Evolutionary conservation across 257 asterid species (phyloP).

Genomic region (Solanum peruvianum): DNA sequence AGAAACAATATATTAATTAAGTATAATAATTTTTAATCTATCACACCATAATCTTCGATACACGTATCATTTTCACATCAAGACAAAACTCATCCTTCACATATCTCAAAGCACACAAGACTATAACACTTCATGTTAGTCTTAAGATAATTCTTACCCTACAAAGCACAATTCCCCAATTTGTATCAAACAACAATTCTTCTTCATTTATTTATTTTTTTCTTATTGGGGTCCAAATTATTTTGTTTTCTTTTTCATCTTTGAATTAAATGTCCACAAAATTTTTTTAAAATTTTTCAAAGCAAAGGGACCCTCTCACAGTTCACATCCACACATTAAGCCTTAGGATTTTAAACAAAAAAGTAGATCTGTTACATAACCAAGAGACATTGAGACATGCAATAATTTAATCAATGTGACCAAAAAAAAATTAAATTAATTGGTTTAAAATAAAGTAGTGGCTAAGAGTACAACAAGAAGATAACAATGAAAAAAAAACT

Average conservation of each 20-base stretch:
- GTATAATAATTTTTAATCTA: too few species aligned
- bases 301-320: slow-evolving; percentile 7
- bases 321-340: slow-evolving; percentile 3
- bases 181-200: not conserved
- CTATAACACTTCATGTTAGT: not conserved
- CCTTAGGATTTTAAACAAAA: not conserved
- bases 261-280: slow-evolving; percentile 11
- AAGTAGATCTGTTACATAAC: not conserved
- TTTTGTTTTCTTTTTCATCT: not conserved
- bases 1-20: too few species aligned
- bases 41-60: not conserved
- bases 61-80: too few species aligned
- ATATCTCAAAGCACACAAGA: not conserved
- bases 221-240: not conserved
- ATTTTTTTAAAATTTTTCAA: not conserved
- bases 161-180: not conserved
- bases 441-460: not conserved
- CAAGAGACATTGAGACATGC: not conserved
- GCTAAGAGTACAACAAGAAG: slow-evolving; percentile 5
- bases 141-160: not conserved
- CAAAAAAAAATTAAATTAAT: not conserved
- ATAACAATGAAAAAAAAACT: slow-evolving; percentile 9
- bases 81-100: not conserved
- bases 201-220: not conserved
- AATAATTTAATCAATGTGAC: not conserved